phyloP scores from a whole-genome alignment of 257 asterid species.

The Ajuga chamaepitys region DNA sequence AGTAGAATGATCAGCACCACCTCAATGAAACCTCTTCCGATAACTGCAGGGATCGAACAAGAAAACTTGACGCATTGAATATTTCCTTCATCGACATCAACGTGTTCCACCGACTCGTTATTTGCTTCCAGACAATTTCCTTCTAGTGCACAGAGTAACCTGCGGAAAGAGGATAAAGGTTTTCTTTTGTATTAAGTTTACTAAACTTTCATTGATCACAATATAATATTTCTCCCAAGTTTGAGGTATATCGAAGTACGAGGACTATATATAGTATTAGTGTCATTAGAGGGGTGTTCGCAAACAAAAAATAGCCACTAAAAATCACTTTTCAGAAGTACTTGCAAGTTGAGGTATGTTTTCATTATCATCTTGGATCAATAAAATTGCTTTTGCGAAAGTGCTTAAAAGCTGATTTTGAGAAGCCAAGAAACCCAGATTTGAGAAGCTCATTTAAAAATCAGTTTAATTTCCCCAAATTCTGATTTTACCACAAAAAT shows the following conservation, averaged over 20 bases:
- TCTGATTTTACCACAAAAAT: too few species aligned
- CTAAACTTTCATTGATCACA: background rate
- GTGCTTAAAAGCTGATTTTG: too few species aligned
- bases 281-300: too few species aligned
- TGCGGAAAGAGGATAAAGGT: constrained; percentile 12
- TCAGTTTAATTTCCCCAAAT: too few species aligned
- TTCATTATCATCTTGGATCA: too few species aligned
- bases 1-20: constrained; percentile 23
- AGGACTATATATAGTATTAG: background rate
- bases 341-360: too few species aligned
- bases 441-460: too few species aligned
- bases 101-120: constrained; percentile 18
- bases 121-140: constrained; percentile 60
- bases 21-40: constrained; percentile 80
- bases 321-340: too few species aligned
- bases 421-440: too few species aligned
- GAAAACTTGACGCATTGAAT: constrained; percentile 38
- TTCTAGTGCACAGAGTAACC: constrained; percentile 68
- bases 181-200: background rate
- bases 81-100: constrained; percentile 26
- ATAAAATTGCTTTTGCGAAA: too few species aligned
- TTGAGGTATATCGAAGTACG: background rate
- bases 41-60: constrained; percentile 42
- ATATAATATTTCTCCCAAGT: background rate
- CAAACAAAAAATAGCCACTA: too few species aligned